Conservation (phyloP, 805 yeast species). For the Tanozyma kutaoensis region DNA sequence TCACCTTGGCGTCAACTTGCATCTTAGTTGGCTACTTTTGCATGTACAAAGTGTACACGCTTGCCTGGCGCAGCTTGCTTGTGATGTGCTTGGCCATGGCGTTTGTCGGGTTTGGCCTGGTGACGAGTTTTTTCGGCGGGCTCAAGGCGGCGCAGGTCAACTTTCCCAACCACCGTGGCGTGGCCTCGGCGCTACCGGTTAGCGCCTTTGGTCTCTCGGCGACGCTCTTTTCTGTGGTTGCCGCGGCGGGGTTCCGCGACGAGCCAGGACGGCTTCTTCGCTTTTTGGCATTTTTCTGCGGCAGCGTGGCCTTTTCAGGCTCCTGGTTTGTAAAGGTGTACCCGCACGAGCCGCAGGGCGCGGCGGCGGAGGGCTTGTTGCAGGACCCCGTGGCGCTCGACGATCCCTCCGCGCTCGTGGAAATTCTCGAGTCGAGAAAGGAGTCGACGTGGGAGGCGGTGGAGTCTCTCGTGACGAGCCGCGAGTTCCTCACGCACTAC, state of each 20-base stretch:
- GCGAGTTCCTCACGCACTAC: slow-evolving; percentile 24
- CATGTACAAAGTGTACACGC: slow-evolving; percentile 33
- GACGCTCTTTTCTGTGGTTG: slow-evolving; percentile 42
- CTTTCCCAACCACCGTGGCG: slow-evolving; percentile 59
- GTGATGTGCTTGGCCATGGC: slow-evolving; percentile 36
- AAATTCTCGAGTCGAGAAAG: too few relatives aligned
- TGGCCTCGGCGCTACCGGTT: slow-evolving; percentile 58
- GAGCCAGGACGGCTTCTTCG: slow-evolving; percentile 41
- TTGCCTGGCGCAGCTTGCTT: slow-evolving; percentile 22
- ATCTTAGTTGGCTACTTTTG: slow-evolving; percentile 43
- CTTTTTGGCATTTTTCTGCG: slow-evolving; percentile 44
- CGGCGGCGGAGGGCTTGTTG: too few relatives aligned
- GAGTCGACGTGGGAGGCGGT: too few relatives aligned
- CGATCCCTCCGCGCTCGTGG: too few relatives aligned
- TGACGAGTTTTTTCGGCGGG: slow-evolving; percentile 45
- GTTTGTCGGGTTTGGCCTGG: slow-evolving; percentile 53
- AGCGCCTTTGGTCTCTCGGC: slow-evolving; percentile 64
- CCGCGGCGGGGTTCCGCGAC: slow-evolving; percentile 38
- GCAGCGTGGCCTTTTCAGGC: slow-evolving; percentile 28
- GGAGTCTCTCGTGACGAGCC: too few relatives aligned
- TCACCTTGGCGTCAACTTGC: slow-evolving; percentile 39
- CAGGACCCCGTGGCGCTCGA: too few relatives aligned
- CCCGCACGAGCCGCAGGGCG: too few relatives aligned
- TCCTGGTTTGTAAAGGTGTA: slow-evolving; percentile 29
- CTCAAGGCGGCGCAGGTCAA: slow-evolving; percentile 46